A percentile compares a stretch with the other conserved stretches of the same genome.
These are phyloP conservation scores for Brassica balearica DNA, from an alignment of 441 rosid species.

Conservation along the genomic window DNA sequence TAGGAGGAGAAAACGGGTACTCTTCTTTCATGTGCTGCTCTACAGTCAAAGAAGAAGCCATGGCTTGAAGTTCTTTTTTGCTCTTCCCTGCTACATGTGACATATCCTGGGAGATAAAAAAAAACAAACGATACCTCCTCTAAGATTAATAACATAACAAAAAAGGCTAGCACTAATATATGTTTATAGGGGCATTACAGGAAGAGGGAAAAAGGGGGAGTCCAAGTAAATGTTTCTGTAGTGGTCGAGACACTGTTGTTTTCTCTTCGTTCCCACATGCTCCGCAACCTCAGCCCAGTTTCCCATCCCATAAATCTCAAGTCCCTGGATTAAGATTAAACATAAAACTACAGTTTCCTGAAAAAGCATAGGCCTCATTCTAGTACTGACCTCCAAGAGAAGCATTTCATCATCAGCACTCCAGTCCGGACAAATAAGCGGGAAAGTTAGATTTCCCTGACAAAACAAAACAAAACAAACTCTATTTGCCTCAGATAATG, in stretches of 20 bases:
- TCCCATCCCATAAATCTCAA: constrained; percentile 97
- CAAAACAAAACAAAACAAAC: constrained; percentile 27
- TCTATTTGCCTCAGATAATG: background rate
- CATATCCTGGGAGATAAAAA: constrained; percentile 61
- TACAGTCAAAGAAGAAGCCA: constrained; percentile 38
- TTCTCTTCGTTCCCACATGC: constrained; percentile 96
- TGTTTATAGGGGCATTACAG: constrained; percentile 50
- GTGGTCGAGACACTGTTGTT: constrained; percentile 89
- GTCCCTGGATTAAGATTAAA: constrained; percentile 61
- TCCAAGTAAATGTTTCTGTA: constrained; percentile 73
- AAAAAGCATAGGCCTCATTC: background rate
- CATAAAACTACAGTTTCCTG: background rate
- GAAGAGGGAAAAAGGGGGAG: constrained; percentile 90
- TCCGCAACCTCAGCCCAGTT: constrained; percentile 97
- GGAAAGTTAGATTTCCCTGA: constrained; percentile 89
- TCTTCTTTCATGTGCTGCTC: no score
- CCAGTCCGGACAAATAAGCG: constrained; percentile 92
- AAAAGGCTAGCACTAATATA: constrained; percentile 22
- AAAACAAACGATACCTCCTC: no score
- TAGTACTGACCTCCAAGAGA: constrained; percentile 74
- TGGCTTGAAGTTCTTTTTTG: constrained; percentile 94
- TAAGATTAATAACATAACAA: no score
- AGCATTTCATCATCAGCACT: constrained; percentile 96
- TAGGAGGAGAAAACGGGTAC: no score
- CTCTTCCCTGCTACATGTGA: constrained; percentile 95